Evolutionary conservation across 805 yeast genomes (phyloP), one percentile per base, ranked within the genome.

Genomic region (Yarrowia sp.): DNA sequence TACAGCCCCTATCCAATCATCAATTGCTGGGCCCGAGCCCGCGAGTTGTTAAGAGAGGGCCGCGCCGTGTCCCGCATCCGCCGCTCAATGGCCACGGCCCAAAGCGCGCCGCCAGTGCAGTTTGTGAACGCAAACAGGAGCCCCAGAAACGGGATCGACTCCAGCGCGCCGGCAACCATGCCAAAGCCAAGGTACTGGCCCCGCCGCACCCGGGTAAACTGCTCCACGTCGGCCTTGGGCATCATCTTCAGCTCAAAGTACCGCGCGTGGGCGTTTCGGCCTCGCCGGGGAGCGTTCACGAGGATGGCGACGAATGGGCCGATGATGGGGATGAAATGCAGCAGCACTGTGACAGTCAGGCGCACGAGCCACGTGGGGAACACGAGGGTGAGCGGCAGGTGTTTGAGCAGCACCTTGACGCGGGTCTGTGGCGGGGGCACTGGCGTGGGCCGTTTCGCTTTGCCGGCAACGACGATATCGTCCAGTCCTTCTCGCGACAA

Each of bases 191-290:
- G 66, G 64, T 72, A 75, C 65, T 74, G 76, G 48, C 71, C 72
- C 30, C 73, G 67, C 62, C 76, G 68, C 40, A 64, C 66, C 14
- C 65, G 46, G 3, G 72, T 68, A 41, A 70, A 75, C 35, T 64
- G 65, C 65, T 77, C 74, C 8, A 77, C 76, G 67, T 83, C 82
- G 14, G 78, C 73, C 12, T 74, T 72, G 65, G 76, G 75, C 69
- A 78, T 81, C 3, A 84, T 85, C 70, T 84, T 85, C 59, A 86
- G 77, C 38, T 79, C 79, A 69, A 83, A 86, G 71, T 86, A 87
- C 44, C 90, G 76, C 16, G 76, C 70, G 62, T 85, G 89, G 36
- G 83, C 79, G 48, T 76, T 75, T 64, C 78, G 75, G 0, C 87
- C 90, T 36, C 81, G 81, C 21, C 81, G 73, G 0, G 88, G 83